Conservation (phyloP, 495 filamentous ascomycete species). For the Staphylotrichum tortipilum region DNA sequence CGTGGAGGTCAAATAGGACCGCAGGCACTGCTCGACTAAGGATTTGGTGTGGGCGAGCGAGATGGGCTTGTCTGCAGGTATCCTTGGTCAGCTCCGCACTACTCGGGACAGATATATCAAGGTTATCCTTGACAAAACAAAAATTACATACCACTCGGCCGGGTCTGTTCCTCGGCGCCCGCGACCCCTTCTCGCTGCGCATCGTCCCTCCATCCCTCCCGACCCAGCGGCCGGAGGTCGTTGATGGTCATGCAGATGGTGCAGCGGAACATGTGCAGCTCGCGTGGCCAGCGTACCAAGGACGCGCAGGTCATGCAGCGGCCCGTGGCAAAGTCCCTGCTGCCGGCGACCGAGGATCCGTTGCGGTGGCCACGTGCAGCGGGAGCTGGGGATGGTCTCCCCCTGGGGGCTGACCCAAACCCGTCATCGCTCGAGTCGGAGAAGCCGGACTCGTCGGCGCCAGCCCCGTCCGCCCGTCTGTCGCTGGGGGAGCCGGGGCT, state of each 20-base stretch:
- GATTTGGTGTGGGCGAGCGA: conserved; percentile 26
- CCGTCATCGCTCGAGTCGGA: conserved; percentile 21
- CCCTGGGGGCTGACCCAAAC: not conserved
- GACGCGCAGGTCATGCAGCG: conserved; percentile 78
- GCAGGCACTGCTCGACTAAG: conserved; percentile 24
- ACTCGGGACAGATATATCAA: not conserved
- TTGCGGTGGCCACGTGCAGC: conserved; percentile 22
- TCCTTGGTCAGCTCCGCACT: conserved; percentile 1
- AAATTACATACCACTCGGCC: not conserved
- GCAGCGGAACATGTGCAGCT: conserved; percentile 69
- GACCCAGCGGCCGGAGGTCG: conserved; percentile 52
- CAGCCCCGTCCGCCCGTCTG: too few relatives aligned
- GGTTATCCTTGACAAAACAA: too few relatives aligned
- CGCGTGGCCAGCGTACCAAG: conserved; percentile 72
- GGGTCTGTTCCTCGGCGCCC: conserved; percentile 7
- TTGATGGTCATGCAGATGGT: conserved; percentile 82
- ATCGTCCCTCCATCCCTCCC: conserved; percentile 9
- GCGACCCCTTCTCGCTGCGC: not conserved
- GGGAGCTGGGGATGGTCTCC: too few relatives aligned
- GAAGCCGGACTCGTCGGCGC: conserved; percentile 18
- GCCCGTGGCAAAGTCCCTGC: conserved; percentile 50
- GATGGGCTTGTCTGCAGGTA: conserved; percentile 14
- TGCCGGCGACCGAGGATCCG: conserved; percentile 20
- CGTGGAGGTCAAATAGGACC: conserved; percentile 15
- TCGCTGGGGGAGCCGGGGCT: too few relatives aligned